A percentile compares a stretch with the other conserved stretches of the same genome.
Conservation (phyloP, 495 filamentous ascomycete genomes). For the Rhypophila decipiens region DNA sequence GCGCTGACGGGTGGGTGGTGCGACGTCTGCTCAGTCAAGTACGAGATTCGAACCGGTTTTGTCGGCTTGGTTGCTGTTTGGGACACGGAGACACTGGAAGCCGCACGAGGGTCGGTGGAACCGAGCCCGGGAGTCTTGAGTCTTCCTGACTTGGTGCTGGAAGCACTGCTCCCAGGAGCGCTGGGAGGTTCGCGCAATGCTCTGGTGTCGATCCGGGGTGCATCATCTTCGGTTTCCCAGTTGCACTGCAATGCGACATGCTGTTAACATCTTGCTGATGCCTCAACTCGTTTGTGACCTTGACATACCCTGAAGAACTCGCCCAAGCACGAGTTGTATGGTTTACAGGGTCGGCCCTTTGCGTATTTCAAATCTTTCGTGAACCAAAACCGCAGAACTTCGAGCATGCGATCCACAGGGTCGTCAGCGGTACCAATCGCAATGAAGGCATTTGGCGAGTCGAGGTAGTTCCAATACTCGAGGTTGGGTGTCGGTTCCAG, state of each 20-base stretch:
- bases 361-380: slow-evolving; percentile 99
- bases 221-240: slow-evolving; percentile 79
- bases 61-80: slow-evolving; percentile 34
- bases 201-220: slow-evolving; percentile 42
- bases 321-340: slow-evolving; percentile 94
- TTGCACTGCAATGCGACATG: slow-evolving; percentile 56
- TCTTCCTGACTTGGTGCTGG: slow-evolving; percentile 44
- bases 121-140: slow-evolving; percentile 17
- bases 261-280: slow-evolving; percentile 7
- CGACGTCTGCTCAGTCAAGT: slow-evolving; percentile 95
- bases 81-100: slow-evolving; percentile 39
- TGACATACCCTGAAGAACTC: slow-evolving; percentile 86
- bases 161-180: slow-evolving; percentile 36
- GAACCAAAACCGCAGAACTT: slow-evolving; percentile 93
- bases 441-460: slow-evolving; percentile 90
- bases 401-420: slow-evolving; percentile 83
- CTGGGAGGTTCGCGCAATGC: slow-evolving; percentile 23
- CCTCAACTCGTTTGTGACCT: too few species aligned
- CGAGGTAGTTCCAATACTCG: slow-evolving; percentile 98
- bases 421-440: slow-evolving; percentile 95
- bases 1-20: slow-evolving; percentile 97
- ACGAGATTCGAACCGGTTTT: slow-evolving; percentile 69
- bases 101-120: slow-evolving; percentile 24
- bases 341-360: slow-evolving; percentile 97
- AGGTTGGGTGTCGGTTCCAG: slow-evolving; percentile 93